Percentiles rank a stretch among this genome's conserved stretches.
Conservation (phyloP, 129 eudicot species). For the Smallanthus sonchifolius region DNA sequence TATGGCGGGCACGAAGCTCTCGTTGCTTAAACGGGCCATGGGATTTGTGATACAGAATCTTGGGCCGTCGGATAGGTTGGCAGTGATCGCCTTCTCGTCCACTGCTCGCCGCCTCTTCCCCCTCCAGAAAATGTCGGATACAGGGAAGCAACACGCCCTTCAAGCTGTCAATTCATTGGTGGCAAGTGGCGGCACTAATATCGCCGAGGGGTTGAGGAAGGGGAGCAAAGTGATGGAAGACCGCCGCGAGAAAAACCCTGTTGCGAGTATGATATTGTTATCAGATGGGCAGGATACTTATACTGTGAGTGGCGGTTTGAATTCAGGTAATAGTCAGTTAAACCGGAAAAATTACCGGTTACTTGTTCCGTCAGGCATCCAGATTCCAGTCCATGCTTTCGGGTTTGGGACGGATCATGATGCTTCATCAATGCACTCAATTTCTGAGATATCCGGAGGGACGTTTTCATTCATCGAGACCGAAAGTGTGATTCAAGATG, state of each 20-base stretch:
- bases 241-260: slow-evolving; percentile 66
- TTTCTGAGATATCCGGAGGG: slow-evolving; percentile 74
- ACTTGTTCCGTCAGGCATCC: slow-evolving; percentile 49
- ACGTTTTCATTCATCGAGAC: slow-evolving; percentile 83
- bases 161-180: slow-evolving; percentile 70
- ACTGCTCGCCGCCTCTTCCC: slow-evolving; percentile 76
- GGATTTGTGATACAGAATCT: slow-evolving; percentile 85
- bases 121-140: slow-evolving; percentile 65
- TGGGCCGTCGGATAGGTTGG: slow-evolving; percentile 67
- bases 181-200: slow-evolving; percentile 83
- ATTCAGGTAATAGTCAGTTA: slow-evolving; percentile 12
- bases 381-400: slow-evolving; percentile 71
- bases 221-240: slow-evolving; percentile 75
- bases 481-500: slow-evolving; percentile 73
- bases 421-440: slow-evolving; percentile 65
- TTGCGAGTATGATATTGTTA: slow-evolving; percentile 69
- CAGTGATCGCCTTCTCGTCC: slow-evolving; percentile 80
- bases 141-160: slow-evolving; percentile 58
- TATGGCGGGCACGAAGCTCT: slow-evolving; percentile 87
- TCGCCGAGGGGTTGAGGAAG: slow-evolving; percentile 75
- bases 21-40: slow-evolving; percentile 84
- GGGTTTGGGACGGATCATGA: slow-evolving; percentile 77
- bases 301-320: slow-evolving; percentile 24
- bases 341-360: slow-evolving; percentile 28
- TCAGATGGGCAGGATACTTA: slow-evolving; percentile 91